Base-by-base conservation (phyloP, 306 rosid genomes). In the Corylus americana region DNA sequence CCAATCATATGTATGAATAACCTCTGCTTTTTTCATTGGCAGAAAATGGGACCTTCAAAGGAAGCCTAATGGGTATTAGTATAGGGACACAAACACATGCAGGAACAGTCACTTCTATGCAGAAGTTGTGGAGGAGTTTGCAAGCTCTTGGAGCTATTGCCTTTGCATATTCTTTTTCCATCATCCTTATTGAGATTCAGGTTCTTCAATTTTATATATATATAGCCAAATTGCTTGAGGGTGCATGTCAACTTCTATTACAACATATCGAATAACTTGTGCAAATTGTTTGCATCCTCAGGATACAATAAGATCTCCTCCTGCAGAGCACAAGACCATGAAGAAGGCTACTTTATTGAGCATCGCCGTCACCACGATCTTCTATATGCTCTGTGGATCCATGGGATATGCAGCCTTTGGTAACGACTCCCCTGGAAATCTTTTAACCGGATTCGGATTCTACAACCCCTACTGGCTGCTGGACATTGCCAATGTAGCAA, bases 341-440 rank as follows among this genome's bases (percentile, higher is more conserved):
- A 87, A 77, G 86, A 92, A 90, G 87, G 92, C 94, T 42, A 87
- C 92, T 16, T 25, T 74, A 3, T 17, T 85, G 57, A 87, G 94
- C 82, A 57, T 92, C 58, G 25, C 58, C 0, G 80, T 88, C 16
- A 92, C 92, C 16, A 88, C 97, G 27, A 51, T 83, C 49, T 92
- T 90, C 81, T 92, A 92, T 61, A 51, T 90, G 71, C 84, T 90
- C 13, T 92, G 97, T 81, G 97, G 97, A 11, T 83, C 93, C 72
- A 78, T 90, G 82, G 97, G 97, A 4, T 92, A 90, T 73, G 97
- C 97, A 13, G 94, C 97, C 42, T 92, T 90, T 22, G 97, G 97
- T 18, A 87, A 88, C 53, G 61, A 77, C 35, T 80, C 90, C 25
- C 97, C 97, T 1, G 93, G 94, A 48, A 92, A 92, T 70, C 94